These are phyloP conservation scores for Fusarium nelsonii DNA, from an alignment of 2,329 filamentous ascomycete genomes.

Conservation along the genomic window DNA sequence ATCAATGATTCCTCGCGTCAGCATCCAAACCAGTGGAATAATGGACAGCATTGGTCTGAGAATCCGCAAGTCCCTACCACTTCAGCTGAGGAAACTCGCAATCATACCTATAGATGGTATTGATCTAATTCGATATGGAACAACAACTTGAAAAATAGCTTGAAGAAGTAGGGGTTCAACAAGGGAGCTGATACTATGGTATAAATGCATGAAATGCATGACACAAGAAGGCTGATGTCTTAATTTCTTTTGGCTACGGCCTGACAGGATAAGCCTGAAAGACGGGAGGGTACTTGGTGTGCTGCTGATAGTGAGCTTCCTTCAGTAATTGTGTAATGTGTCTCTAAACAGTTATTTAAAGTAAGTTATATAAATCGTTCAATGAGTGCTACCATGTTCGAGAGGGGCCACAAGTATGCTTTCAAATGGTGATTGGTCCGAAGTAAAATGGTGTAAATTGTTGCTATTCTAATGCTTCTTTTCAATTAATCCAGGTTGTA, in stretches of 20 bases:
- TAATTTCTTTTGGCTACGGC: neutral
- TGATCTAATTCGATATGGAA: neutral
- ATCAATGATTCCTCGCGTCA: neutral
- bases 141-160: neutral
- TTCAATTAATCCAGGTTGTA: too few relatives aligned
- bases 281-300: neutral
- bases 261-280: neutral
- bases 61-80: constrained; percentile 22
- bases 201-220: neutral
- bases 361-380: neutral
- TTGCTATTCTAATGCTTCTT: neutral
- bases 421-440: neutral
- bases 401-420: neutral
- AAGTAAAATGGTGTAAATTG: neutral
- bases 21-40: constrained; percentile 9
- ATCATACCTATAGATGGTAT: constrained; percentile 15
- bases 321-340: neutral
- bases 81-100: constrained; percentile 26
- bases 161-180: neutral
- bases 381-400: neutral
- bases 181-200: neutral
- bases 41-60: constrained; percentile 13
- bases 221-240: neutral
- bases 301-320: neutral
- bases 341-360: neutral